Evolutionary conservation across 2,329 filamentous ascomycete species (phyloP).

Genomic region (Fusarium albosuccineum): DNA sequence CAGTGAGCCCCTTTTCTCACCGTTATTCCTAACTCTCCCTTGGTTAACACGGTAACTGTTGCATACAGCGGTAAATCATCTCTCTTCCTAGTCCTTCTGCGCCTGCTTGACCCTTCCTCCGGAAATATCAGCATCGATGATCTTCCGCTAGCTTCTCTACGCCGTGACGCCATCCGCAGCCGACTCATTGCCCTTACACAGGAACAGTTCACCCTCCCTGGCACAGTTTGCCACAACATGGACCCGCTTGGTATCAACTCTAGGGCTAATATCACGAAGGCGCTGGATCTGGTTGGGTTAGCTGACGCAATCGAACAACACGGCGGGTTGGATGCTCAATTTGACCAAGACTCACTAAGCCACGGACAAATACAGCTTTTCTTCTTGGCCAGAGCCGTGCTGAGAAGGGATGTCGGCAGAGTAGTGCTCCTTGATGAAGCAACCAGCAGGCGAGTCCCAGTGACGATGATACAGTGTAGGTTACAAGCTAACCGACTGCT

Average conservation of each 20-base stretch:
- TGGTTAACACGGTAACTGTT: not conserved
- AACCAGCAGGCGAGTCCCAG: constrained; percentile 48
- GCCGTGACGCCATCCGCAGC: constrained; percentile 58
- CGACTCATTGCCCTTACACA: constrained; percentile 63
- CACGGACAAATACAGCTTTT: constrained; percentile 66
- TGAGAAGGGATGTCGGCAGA: constrained; percentile 53
- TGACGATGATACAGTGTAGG: not conserved
- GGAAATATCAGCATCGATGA: constrained; percentile 59
- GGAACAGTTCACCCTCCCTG: constrained; percentile 62
- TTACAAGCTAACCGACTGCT: constrained; percentile 10
- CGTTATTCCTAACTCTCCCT: not conserved
- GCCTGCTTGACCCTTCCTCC: constrained; percentile 58
- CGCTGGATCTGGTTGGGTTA: constrained; percentile 59
- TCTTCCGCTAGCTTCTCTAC: constrained; percentile 55
- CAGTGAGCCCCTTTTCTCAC: not conserved
- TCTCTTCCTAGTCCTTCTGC: constrained; percentile 61
- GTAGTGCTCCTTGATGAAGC: constrained; percentile 62
- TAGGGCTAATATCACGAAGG: constrained; percentile 54
- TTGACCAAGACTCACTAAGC: constrained; percentile 53
- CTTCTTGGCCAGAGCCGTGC: constrained; percentile 61
- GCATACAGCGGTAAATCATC: constrained; percentile 63
- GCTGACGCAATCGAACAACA: constrained; percentile 54
- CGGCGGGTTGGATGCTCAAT: constrained; percentile 54
- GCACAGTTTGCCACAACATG: constrained; percentile 61
- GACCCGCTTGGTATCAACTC: constrained; percentile 54